Base-by-base conservation (phyloP, 2,329 filamentous ascomycete genomes). In the Geosmithia putterillii region DNA sequence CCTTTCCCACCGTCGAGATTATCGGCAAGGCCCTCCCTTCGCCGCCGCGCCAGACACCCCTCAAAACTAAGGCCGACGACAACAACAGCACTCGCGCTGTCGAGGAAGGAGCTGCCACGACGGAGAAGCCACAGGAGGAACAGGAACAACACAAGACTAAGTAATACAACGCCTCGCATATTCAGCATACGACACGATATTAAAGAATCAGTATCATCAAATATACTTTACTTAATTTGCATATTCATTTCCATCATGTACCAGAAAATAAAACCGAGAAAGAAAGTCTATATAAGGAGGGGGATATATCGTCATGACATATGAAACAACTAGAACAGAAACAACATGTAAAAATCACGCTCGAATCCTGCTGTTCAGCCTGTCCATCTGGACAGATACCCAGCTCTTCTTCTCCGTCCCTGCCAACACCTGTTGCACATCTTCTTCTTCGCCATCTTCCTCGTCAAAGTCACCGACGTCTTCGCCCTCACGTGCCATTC, bases 1-100 rank as follows among this genome's bases (percentile, higher is more conserved):
- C 66, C 0, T 76, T 78, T 47, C 62, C 70, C 9, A 67, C 69
- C 7, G 66, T 71, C 28, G 73, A 73, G 4, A 66, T 75, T 40
- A 64, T 76, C 6, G 73, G 74, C 10, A 68, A 64, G 54, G 53
- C 34, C 39, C 42, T 40, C 32, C 10, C 20, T 10, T 35, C 23
- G 21, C n/a, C 28, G 18, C 21, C 34, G 25, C 36, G 15, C 22
- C 35, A 22, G 12, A 23, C 18, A 37, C 34, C 32, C 21, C 40
- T 3, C 15, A 14, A 32, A 12, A n/a, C n/a, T n/a, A n/a, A 34
- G 28, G 28, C 28, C 28, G n/a, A 34, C 9, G 28, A 34, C 28
- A 34, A 34, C 28, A 34, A 34, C 28, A 9, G 9, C 9, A 34
- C 9, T 34, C 28, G n/a, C n/a, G n/a, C n/a, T 32, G 28, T 32